Base-by-base conservation (phyloP, 2,329 filamentous ascomycete species). In the Alternaria ethzedia region DNA sequence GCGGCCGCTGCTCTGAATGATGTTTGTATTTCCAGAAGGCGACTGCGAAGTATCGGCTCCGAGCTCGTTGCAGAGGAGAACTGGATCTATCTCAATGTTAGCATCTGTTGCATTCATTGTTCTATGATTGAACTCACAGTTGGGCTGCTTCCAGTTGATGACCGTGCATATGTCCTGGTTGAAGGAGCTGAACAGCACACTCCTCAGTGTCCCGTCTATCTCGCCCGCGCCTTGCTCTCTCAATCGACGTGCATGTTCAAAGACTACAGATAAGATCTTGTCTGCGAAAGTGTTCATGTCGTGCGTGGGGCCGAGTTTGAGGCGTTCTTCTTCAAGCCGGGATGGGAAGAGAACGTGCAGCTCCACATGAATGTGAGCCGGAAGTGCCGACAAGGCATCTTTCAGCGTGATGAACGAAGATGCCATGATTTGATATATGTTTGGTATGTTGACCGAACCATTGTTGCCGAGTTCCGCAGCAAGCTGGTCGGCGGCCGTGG, bases 71-170 rank as follows among this genome's bases (percentile, higher is more conserved):
- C 94, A 97, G 50, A 98, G 86, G 71, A 99, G 92, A 0, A 98
- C 93, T 0, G 96, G 96, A 78, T 97, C 88, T 90, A 54, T 32
- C 23, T 25, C 17, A 12, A 17, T 26, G 58, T 76, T 25, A 76
- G 69, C 50, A 57, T 44, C 17, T 23, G 12, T 15, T 21, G 6
- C 45, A 7, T 25, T 13, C 3, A 21, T n/a, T 7, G 11, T 50
- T n/a, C 13, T 28, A 23, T 12, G 54, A 15, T 12, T 45, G 26
- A 23, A 82, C 87, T 82, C 78, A 90, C 89, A 99, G 77, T 98
- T 99, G 3, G 96, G 96, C 80, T 99, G 96, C 80, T 99, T 99
- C 96, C 96, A 99, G 81, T 99, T 99, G 72, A 99, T 83, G 6
- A 95, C 94, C 15, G 93, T 96, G 81, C 96, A 99, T 20, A 98